Conservation (phyloP, 1,284 basidiomycete species). For the Pseudozyma hubeiensis region DNA sequence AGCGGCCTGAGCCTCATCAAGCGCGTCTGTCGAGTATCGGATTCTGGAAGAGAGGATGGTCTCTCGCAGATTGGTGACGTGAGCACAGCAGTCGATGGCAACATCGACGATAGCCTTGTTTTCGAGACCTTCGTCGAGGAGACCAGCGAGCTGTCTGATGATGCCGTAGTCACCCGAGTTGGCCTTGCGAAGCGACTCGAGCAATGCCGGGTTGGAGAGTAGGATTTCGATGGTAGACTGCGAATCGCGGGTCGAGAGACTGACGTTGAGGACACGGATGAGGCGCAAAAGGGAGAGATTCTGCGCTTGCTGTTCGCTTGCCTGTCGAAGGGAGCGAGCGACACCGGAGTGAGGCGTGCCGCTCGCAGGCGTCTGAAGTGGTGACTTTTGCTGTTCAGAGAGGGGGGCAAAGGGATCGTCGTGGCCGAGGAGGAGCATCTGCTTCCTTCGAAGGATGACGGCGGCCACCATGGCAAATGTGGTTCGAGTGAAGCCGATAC, state of each 20-base stretch:
- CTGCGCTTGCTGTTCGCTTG: constrained; percentile 80
- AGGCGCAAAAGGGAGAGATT: constrained; percentile 84
- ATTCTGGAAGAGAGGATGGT: constrained; percentile 61
- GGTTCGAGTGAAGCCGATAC: constrained; percentile 94
- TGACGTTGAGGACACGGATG: constrained; percentile 84
- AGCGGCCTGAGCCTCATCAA: constrained; percentile 50
- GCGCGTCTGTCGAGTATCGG: constrained; percentile 57
- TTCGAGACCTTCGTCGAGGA: constrained; percentile 64
- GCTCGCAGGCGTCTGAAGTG: constrained; percentile 25
- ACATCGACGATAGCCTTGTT: constrained; percentile 64
- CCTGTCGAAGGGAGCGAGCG: constrained; percentile 49
- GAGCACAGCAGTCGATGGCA: constrained; percentile 65
- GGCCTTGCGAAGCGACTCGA: constrained; percentile 62
- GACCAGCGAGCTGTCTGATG: constrained; percentile 61
- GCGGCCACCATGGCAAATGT: constrained; percentile 98
- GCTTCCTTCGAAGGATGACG: constrained; percentile 85
- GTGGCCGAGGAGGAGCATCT: constrained; percentile 81
- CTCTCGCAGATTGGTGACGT: constrained; percentile 65
- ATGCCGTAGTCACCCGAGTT: constrained; percentile 65
- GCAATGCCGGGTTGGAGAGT: constrained; percentile 58
- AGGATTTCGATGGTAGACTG: constrained; percentile 60
- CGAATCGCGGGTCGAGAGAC: constrained; percentile 71
- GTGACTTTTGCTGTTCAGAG: constrained; percentile 35
- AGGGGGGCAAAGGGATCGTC: constrained; percentile 77
- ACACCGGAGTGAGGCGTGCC: constrained; percentile 45